Conservation (phyloP, 176 grass and related monocot species). For the Zoysia japonica region DNA sequence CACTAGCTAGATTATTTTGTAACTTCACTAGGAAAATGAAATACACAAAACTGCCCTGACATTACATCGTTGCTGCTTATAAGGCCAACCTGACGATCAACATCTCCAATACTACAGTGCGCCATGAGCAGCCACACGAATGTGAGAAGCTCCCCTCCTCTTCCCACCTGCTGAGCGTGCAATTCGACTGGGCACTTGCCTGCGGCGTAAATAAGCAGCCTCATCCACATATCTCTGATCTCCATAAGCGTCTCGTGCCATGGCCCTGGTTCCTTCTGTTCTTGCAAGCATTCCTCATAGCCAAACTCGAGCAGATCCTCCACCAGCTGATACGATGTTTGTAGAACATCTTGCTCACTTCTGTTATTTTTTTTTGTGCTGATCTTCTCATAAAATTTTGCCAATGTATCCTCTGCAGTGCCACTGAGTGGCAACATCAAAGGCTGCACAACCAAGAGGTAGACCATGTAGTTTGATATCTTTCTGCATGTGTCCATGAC, state of each 20-base stretch:
- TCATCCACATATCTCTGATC: slow-evolving; percentile 14
- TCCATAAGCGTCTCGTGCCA: not conserved
- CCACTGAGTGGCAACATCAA: slow-evolving; percentile 3
- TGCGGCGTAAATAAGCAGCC: not conserved
- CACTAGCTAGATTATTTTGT: not conserved
- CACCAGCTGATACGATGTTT: not conserved
- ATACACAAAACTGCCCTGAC: slow-evolving; percentile 10
- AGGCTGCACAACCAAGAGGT: slow-evolving; percentile 12
- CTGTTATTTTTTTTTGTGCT: not conserved
- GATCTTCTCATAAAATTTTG: not conserved
- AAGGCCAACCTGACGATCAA: not conserved
- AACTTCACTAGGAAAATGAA: not conserved
- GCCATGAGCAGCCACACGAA: slow-evolving; percentile 13
- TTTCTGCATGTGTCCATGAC: not conserved
- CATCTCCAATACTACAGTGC: not conserved
- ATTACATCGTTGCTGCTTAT: not conserved
- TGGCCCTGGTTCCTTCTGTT: not conserved
- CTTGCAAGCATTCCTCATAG: not conserved
- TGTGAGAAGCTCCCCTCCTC: slow-evolving; percentile 17
- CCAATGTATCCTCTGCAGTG: not conserved
- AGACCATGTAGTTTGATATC: slow-evolving; percentile 17
- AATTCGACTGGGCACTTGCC: not conserved
- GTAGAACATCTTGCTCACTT: not conserved
- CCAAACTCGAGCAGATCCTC: not conserved
- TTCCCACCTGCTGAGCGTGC: not conserved